A percentile compares a stretch with the other conserved stretches of the same genome.
Conservation (phyloP, 139 green algal genomes). For the Chlorella sorokiniana region DNA sequence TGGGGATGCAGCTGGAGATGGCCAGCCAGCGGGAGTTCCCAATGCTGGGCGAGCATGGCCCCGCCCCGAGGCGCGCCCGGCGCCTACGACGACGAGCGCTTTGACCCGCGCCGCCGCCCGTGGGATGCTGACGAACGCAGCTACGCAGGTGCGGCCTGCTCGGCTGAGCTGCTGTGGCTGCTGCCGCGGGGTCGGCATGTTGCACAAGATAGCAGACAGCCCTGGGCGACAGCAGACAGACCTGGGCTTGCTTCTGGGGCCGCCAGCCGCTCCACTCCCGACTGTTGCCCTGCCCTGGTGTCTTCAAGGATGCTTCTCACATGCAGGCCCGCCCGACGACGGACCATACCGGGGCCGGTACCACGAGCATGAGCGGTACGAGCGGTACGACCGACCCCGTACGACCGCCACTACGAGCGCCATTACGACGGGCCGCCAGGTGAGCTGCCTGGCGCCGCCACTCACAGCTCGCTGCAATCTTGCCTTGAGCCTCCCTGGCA, state of each 20-base stretch:
- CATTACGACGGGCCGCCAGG: conserved; percentile 9
- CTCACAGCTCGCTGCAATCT: background rate
- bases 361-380: conserved; percentile 11
- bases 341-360: conserved; percentile 12
- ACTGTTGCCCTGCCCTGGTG: background rate
- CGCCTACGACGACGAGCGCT: background rate
- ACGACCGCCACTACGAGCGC: background rate
- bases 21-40: conserved; percentile 48
- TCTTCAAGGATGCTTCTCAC: background rate
- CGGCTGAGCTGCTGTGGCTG: background rate
- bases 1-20: conserved; percentile 24
- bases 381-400: background rate
- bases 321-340: conserved; percentile 18
- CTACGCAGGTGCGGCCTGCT: conserved; percentile 5
- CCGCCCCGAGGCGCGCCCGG: background rate
- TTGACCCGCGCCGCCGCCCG: conserved; percentile 5
- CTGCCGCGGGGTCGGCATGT: background rate
- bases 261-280: background rate
- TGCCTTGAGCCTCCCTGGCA: background rate
- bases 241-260: background rate
- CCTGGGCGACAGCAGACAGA: background rate
- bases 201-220: background rate
- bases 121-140: conserved; percentile 42
- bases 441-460: background rate
- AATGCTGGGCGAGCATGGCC: conserved; percentile 9